Conservation (phyloP, 306 rosid genomes). For the Acacia acuminata region DNA sequence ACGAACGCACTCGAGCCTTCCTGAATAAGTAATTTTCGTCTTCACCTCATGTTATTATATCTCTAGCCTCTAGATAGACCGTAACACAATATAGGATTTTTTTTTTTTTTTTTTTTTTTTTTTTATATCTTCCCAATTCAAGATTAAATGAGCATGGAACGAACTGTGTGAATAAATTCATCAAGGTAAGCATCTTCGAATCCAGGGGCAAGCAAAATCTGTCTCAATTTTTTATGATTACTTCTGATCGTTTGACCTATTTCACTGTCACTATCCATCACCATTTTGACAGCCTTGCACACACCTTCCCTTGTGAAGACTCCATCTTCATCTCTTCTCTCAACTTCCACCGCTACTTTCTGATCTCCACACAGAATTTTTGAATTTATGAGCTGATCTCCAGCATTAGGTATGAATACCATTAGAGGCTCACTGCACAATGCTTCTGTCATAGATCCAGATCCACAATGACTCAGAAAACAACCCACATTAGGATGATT, state of each 20-base stretch:
- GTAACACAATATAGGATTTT: neutral
- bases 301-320: conserved; percentile 51
- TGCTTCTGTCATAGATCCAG: neutral
- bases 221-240: conserved; percentile 44
- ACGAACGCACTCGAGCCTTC: no score
- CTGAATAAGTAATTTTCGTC: no score
- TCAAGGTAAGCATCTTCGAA: neutral
- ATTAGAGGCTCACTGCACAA: neutral
- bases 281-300: conserved; percentile 42
- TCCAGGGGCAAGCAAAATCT: neutral
- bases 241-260: conserved; percentile 41
- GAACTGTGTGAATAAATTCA: neutral
- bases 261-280: conserved; percentile 50
- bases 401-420: neutral
- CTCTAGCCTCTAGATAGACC: neutral
- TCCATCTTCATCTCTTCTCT: conserved; percentile 30
- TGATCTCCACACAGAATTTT: neutral
- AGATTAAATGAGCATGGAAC: neutral
- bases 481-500: conserved; percentile 49
- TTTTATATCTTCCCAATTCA: neutral
- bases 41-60: no score
- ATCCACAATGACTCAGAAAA: neutral
- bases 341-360: neutral
- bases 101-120: neutral
- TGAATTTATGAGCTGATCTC: neutral